These are phyloP conservation scores for Xylaria bambusicola DNA, from an alignment of 495 filamentous ascomycete species.

Conservation along the genomic window DNA sequence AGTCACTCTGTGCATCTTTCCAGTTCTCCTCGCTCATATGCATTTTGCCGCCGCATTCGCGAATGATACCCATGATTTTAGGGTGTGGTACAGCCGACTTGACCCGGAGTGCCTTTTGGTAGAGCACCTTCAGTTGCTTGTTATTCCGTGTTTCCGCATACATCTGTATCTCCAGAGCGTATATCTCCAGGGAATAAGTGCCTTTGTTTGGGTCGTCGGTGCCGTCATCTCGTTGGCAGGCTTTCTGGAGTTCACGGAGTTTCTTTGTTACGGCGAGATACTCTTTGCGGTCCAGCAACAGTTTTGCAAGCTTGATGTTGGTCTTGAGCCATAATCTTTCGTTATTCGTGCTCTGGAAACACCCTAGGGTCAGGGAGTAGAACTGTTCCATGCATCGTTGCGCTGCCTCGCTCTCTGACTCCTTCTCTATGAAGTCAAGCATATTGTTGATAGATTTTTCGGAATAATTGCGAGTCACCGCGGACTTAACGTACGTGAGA, in stretches of 20 bases:
- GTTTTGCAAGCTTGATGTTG: constrained; percentile 90
- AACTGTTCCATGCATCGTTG: constrained; percentile 92
- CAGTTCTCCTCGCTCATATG: constrained; percentile 99
- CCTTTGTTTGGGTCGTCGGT: constrained; percentile 94
- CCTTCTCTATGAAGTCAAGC: constrained; percentile 97
- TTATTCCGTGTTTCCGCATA: constrained; percentile 96
- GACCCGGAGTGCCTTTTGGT: constrained; percentile 85
- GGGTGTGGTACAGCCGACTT: constrained; percentile 95
- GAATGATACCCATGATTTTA: constrained; percentile 98
- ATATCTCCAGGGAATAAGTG: constrained; percentile 93
- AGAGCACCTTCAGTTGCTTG: constrained; percentile 91
- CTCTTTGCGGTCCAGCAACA: constrained; percentile 89
- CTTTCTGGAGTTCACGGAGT: constrained; percentile 82
- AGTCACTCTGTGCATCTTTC: constrained; percentile 95
- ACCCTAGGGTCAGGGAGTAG: constrained; percentile 87
- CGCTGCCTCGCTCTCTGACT: constrained; percentile 75
- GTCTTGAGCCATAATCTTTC: constrained; percentile 98
- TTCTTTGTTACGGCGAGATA: constrained; percentile 81
- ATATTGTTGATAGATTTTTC: constrained; percentile 99
- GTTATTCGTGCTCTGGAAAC: constrained; percentile 97
- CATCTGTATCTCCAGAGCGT: constrained; percentile 98
- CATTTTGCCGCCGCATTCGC: constrained; percentile 99
- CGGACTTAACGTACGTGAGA: constrained; percentile 94
- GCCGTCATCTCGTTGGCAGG: constrained; percentile 87
- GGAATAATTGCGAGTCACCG: constrained; percentile 96